Percentiles rank a stretch among this genome's conserved stretches.
Conservation (phyloP, 75 land plant species). For the Sequoia sempervirens region DNA sequence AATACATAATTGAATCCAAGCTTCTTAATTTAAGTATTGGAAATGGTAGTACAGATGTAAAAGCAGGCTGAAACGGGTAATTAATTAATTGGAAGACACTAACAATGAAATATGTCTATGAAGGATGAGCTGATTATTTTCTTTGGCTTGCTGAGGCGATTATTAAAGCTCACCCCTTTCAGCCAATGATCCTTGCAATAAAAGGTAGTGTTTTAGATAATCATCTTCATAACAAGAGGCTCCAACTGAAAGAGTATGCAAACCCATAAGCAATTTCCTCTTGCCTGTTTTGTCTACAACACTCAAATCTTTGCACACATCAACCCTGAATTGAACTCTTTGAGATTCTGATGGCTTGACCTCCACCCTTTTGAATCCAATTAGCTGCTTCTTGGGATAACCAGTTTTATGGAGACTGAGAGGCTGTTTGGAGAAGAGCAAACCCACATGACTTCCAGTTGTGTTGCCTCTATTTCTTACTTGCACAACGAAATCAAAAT, state of each 20-base stretch:
- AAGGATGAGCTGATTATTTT: neutral
- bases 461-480: conserved; percentile 42
- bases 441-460: conserved; percentile 53
- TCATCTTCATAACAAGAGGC: neutral
- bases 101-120: neutral
- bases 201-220: conserved; percentile 3
- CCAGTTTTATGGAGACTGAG: conserved; percentile 6
- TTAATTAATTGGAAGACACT: neutral
- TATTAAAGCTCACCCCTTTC: neutral
- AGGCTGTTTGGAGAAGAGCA: conserved; percentile 50
- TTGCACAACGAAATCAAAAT: conserved; percentile 29
- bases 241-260: conserved; percentile 47
- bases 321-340: conserved; percentile 29
- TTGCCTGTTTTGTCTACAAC: conserved; percentile 49
- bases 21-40: no score
- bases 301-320: conserved; percentile 67
- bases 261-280: conserved; percentile 51
- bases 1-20: neutral
- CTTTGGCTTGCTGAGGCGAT: neutral
- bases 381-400: conserved; percentile 40
- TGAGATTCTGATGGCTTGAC: conserved; percentile 22
- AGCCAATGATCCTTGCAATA: neutral
- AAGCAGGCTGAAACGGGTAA: neutral
- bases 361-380: conserved; percentile 58
- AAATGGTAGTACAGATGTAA: no score